Conservation (phyloP, 2,329 filamentous ascomycete genomes). For the Penicillium digitatum region DNA sequence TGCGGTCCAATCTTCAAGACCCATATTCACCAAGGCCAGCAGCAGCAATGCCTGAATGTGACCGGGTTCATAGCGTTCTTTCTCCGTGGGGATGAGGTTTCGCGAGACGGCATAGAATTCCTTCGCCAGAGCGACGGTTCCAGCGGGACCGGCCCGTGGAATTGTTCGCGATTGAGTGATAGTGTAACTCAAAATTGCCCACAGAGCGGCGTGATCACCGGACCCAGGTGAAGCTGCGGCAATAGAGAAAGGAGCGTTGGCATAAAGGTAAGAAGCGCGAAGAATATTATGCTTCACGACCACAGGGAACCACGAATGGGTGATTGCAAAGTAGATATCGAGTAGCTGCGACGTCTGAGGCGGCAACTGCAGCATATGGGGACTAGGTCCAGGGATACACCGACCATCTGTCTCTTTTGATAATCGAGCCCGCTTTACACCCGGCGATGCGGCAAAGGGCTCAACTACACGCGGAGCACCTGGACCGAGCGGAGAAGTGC, state of each 20-base stretch:
- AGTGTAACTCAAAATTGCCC: slow-evolving; percentile 45
- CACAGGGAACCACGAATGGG: slow-evolving; percentile 59
- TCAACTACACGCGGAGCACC: slow-evolving; percentile 33
- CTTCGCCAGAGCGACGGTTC: slow-evolving; percentile 26
- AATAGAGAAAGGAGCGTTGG: slow-evolving; percentile 39
- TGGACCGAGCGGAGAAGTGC: slow-evolving; percentile 27
- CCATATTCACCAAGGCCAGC: slow-evolving; percentile 50
- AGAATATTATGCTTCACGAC: slow-evolving; percentile 55
- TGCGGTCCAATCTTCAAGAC: slow-evolving; percentile 44
- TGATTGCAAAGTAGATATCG: slow-evolving; percentile 56
- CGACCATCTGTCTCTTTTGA: slow-evolving; percentile 19
- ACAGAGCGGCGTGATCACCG: slow-evolving; percentile 43
- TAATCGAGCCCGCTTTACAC: slow-evolving; percentile 28
- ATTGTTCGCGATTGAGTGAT: slow-evolving; percentile 30
- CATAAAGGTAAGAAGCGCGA: slow-evolving; percentile 55
- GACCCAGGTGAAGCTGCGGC: slow-evolving; percentile 31
- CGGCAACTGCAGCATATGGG: slow-evolving; percentile 41
- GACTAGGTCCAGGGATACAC: not conserved
- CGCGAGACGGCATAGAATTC: slow-evolving; percentile 38
- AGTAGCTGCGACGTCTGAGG: slow-evolving; percentile 50
- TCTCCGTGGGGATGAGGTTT: slow-evolving; percentile 39
- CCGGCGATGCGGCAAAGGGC: slow-evolving; percentile 20
- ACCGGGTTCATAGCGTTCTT: slow-evolving; percentile 38
- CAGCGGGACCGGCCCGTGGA: slow-evolving; percentile 14
- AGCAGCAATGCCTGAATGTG: slow-evolving; percentile 46